phyloP scores from a whole-genome alignment of 176 grass and related monocot species.

The Ananas comosus region DNA sequence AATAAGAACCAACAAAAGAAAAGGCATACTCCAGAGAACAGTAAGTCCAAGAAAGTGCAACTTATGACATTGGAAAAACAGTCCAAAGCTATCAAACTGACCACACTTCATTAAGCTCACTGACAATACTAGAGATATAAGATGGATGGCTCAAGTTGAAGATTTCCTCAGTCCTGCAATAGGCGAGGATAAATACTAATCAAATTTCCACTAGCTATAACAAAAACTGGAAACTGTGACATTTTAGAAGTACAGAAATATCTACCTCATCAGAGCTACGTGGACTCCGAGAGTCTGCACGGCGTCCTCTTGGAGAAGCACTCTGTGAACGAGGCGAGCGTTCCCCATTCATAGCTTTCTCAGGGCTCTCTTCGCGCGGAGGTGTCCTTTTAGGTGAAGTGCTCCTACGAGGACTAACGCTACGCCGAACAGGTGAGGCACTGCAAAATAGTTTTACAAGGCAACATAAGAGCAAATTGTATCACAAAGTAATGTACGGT shows the following conservation, averaged over 20 bases:
- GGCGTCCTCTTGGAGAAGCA: constrained; percentile 12
- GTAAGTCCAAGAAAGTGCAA: background rate
- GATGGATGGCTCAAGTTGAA: background rate
- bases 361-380: constrained; percentile 5
- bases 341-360: background rate
- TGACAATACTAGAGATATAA: background rate
- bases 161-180: background rate
- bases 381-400: constrained; percentile 1
- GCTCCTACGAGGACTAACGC: constrained; percentile 23
- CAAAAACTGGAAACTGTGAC: background rate
- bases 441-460: constrained; percentile 13
- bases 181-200: background rate
- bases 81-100: background rate
- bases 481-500: too few species aligned
- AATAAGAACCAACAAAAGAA: background rate
- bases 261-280: constrained; percentile 17
- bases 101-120: background rate
- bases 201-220: background rate
- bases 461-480: too few species aligned
- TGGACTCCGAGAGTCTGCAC: constrained; percentile 17
- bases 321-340: constrained; percentile 9
- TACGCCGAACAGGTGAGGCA: constrained; percentile 43
- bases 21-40: background rate
- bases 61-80: background rate
- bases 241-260: background rate